phyloP scores from a whole-genome alignment of 257 asterid species.

The Penstemon eatonii region DNA sequence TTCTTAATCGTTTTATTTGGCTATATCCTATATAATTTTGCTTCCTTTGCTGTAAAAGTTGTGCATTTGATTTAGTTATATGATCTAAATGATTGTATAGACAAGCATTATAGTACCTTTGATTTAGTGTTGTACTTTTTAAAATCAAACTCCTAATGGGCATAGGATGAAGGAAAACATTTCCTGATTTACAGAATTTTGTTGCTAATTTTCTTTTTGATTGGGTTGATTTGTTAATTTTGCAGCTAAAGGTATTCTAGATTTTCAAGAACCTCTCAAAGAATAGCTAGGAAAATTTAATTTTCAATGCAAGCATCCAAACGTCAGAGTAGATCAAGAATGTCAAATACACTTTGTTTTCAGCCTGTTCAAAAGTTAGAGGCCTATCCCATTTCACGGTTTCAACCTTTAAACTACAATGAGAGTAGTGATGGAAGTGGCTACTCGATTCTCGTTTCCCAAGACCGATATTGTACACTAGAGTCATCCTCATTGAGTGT shows the following conservation, averaged over 20 bases:
- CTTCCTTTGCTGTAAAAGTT: neutral
- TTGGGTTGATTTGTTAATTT: neutral
- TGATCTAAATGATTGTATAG: neutral
- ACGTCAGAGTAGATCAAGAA: constrained; percentile 40
- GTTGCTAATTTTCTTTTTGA: neutral
- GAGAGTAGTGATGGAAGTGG: constrained; percentile 28
- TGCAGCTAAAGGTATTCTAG: constrained; percentile 12
- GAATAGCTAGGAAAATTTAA: neutral
- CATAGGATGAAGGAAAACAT: too few species aligned
- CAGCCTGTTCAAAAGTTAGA: constrained; percentile 50
- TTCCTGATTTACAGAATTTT: neutral
- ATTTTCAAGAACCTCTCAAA: neutral
- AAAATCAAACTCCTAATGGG: too few species aligned
- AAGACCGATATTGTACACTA: constrained; percentile 51
- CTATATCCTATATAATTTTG: neutral
- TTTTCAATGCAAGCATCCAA: constrained; percentile 51
- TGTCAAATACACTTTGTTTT: constrained; percentile 49
- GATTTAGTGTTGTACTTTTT: too few species aligned
- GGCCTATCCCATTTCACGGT: constrained; percentile 43
- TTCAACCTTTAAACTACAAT: constrained; percentile 46
- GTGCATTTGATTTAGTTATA: neutral
- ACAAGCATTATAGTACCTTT: neutral
- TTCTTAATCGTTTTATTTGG: neutral
- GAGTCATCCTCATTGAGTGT: constrained; percentile 62
- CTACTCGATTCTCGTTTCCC: constrained; percentile 40